Base-by-base conservation (phyloP, 148 eudicot genomes). In the Rhododendron henanense region DNA sequence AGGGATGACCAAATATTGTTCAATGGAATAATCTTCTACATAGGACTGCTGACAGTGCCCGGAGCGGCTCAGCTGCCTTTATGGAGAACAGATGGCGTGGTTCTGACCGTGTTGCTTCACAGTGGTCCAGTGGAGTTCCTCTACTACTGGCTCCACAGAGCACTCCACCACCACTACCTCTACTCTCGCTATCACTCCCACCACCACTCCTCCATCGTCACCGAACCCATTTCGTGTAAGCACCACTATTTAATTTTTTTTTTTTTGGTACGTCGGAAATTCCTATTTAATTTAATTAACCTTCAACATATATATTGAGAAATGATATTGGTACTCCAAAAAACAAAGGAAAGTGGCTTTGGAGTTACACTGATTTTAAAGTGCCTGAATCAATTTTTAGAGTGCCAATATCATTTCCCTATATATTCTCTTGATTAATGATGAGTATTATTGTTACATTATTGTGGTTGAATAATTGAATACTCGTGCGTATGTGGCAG, bases 1-100 rank as follows among this genome's bases (percentile, higher is more conserved):
- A 95, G 98, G 98, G 98, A 95, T 89, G 98, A 95, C 57, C 94
- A 95, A 19, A 94, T 95, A 39, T 9, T 95, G 78, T 76, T 95
- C 2, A 88, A 82, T 75, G 93, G 93, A 81, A 48, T 92, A 10
- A 2, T 93, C 47, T 81, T 90, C 80, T 95, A 93, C 88, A 0
- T 90, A 71, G 76, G 39, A 14, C 0, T 1, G 85, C 16, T 6
- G 61, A 28, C 48, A 67, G 80, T 89, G 18, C 84, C 84, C 0
- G 31, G 63, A 15, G 87, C 87, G 21, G 82, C 84, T 5, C 81
- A 89, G 23, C 0, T 93, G 35, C 96, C 96, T 0, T 15, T 86
- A 3, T 95, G 97, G 97, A 92, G 90, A 83, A 81, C 89, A 3
- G 90, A 92, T 83, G 96, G 97, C 1, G 86, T 91, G 2, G 25